Evolutionary conservation across 148 eudicot species (phyloP), one percentile per base, ranked within the genome.

Genomic region (Vaccinium myrtillus): DNA sequence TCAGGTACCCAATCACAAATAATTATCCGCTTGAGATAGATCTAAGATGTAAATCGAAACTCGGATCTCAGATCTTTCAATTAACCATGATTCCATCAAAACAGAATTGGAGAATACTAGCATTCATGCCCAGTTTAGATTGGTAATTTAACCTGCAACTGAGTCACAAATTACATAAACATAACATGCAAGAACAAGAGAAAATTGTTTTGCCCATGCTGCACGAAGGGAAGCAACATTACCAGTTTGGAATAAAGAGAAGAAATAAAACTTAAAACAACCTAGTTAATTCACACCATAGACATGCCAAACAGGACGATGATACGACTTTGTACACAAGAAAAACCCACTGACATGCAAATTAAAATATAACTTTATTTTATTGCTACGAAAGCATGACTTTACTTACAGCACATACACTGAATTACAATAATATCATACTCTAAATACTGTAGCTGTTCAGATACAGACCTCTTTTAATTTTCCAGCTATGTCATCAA

Each of bases 401-500:
- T 27, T 25, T 54, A 53, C 61, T 9, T 39, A 5, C 48, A 53
- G 16, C 16, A 59, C 81, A 25, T 11, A 59, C 5, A 63, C 23
- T 13, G 8, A 23, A n/a, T n/a, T 6, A 14, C 5, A 0, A 61
- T 77, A 25, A 8, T 30, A 79, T 74, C 23, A 0, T 61, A 83
- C 51, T 48, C 67, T 73, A 83, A 21, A 82, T 9, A 55, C 30
- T 15, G 4, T 10, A 70, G 16, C 55, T 81, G 21, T 39, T 15
- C 80, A 23, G 55, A 14, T n/a, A 50, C 87, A 23, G 54, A 95
- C 98, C 96, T 97, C 99, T 91, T 88, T 94, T 48, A 97, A 90
- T 88, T 91, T 97, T 15, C 95, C 98, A 67, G 96, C 86, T 78
- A 97, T 95, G 80, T 97, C 99, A 61, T 91, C 94, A 43, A 97